Conservation (phyloP, 2,329 filamentous ascomycete genomes). For the Trichoderma semiorbis region DNA sequence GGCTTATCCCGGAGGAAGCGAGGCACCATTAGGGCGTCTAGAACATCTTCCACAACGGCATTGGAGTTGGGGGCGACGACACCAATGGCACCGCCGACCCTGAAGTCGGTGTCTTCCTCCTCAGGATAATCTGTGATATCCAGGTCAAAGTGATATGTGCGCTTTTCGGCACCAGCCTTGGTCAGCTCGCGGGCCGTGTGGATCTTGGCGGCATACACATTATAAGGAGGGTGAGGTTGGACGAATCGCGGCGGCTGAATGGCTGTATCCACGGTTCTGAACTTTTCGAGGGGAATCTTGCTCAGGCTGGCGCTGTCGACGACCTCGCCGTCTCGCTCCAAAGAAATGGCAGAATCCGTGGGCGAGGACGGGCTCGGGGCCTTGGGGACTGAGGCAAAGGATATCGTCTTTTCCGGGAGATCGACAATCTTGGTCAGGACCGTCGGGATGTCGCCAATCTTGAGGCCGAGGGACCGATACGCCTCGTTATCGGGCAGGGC, state of each 20-base stretch:
- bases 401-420: conserved; percentile 71
- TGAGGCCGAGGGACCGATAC: conserved; percentile 74
- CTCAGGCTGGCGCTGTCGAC: conserved; percentile 27
- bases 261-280: conserved; percentile 47
- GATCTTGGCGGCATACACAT: conserved; percentile 86
- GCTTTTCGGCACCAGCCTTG: conserved; percentile 84
- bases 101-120: conserved; percentile 84
- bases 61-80: conserved; percentile 84
- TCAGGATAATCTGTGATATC: conserved; percentile 93
- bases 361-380: conserved; percentile 38
- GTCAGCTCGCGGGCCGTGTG: conserved; percentile 84
- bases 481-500: conserved; percentile 75
- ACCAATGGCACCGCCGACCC: conserved; percentile 92
- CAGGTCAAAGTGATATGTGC: conserved; percentile 95
- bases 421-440: conserved; percentile 67
- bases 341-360: conserved; percentile 47
- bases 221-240: conserved; percentile 88
- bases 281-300: conserved; percentile 22
- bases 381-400: conserved; percentile 57
- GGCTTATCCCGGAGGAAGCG: conserved; percentile 81
- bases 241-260: conserved; percentile 83
- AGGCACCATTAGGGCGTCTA: conserved; percentile 78
- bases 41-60: conserved; percentile 73
- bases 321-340: conserved; percentile 32
- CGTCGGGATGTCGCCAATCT: conserved; percentile 70